Evolutionary conservation across 805 yeast genomes (phyloP).

Genomic region (Teunomyces atbi): DNA sequence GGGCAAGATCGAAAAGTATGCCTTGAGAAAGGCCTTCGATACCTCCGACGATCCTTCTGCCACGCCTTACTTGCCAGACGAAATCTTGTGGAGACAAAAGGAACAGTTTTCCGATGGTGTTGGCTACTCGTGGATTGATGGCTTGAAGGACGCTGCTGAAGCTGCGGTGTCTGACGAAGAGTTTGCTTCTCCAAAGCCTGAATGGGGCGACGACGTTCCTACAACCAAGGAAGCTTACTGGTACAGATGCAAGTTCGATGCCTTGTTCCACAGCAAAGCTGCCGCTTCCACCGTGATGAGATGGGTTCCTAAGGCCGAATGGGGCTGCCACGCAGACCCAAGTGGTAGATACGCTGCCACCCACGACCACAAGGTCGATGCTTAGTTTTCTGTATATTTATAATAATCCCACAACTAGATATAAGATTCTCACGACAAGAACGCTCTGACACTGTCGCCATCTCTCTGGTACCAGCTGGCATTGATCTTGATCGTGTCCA

Average conservation of each 20-base stretch:
- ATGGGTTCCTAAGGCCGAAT: constrained; percentile 99
- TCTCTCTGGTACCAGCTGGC: constrained; percentile 53
- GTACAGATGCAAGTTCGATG: constrained; percentile 97
- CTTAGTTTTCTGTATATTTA: neutral
- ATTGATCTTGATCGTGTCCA: constrained; percentile 53
- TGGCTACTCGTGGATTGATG: constrained; percentile 99
- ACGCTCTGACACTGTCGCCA: constrained; percentile 35
- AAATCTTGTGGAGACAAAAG: constrained; percentile 98
- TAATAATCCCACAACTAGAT: neutral
- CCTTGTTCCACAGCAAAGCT: constrained; percentile 78
- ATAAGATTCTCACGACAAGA: constrained; percentile 30
- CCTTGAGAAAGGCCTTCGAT: constrained; percentile 96
- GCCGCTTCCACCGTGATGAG: constrained; percentile 98
- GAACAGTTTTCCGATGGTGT: constrained; percentile 99
- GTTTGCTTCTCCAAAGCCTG: constrained; percentile 84
- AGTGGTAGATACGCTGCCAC: constrained; percentile 94
- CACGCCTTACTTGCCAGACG: constrained; percentile 90
- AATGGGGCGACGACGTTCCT: constrained; percentile 96
- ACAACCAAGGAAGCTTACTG: constrained; percentile 98
- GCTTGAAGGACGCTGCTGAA: constrained; percentile 94
- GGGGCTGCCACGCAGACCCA: constrained; percentile 99
- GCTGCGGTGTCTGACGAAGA: constrained; percentile 83
- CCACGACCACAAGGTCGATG: constrained; percentile 60
- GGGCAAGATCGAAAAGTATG: constrained; percentile 90
- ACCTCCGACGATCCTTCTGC: constrained; percentile 75